Evolutionary conservation across 2,329 filamentous ascomycete species (phyloP).

Genomic region (Cryphonectria radicalis): DNA sequence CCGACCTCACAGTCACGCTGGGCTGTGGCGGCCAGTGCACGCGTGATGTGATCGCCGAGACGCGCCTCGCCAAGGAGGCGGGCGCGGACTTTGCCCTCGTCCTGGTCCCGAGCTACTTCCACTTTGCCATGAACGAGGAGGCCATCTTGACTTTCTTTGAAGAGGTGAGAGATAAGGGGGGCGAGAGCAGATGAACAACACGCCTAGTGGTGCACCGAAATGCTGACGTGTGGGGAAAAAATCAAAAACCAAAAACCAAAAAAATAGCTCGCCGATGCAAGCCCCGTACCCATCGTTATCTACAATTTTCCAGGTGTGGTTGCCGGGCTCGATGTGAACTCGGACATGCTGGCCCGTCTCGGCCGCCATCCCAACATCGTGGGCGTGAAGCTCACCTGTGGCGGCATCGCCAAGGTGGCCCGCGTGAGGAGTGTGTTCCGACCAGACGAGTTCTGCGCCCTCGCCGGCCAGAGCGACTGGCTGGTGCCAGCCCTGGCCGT

Average conservation of each 20-base stretch:
- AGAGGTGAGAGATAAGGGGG: conserved; percentile 38
- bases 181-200: no score
- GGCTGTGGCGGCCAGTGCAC: conserved; percentile 70
- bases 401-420: conserved; percentile 70
- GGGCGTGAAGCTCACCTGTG: conserved; percentile 73
- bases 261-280: conserved; percentile 56
- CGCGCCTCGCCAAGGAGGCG: conserved; percentile 61
- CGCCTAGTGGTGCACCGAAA: neutral
- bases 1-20: conserved; percentile 65
- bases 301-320: conserved; percentile 75
- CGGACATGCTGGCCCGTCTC: conserved; percentile 64
- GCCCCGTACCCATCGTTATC: conserved; percentile 66
- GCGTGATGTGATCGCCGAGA: conserved; percentile 67
- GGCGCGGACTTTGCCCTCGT: conserved; percentile 72
- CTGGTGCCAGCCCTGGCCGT: conserved; percentile 61
- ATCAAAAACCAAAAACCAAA: no score
- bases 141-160: conserved; percentile 67
- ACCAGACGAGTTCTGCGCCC: conserved; percentile 64
- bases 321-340: conserved; percentile 69
- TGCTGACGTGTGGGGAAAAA: neutral
- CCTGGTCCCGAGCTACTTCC: conserved; percentile 74
- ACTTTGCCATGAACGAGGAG: conserved; percentile 63
- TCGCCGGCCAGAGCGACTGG: conserved; percentile 74
- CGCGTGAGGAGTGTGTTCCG: conserved; percentile 54
- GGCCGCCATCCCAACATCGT: conserved; percentile 67